A percentile compares a stretch with the other conserved stretches of the same genome.
Conservation (phyloP, 2,329 filamentous ascomycete species). For the Myriosclerotinia scirpicola region DNA sequence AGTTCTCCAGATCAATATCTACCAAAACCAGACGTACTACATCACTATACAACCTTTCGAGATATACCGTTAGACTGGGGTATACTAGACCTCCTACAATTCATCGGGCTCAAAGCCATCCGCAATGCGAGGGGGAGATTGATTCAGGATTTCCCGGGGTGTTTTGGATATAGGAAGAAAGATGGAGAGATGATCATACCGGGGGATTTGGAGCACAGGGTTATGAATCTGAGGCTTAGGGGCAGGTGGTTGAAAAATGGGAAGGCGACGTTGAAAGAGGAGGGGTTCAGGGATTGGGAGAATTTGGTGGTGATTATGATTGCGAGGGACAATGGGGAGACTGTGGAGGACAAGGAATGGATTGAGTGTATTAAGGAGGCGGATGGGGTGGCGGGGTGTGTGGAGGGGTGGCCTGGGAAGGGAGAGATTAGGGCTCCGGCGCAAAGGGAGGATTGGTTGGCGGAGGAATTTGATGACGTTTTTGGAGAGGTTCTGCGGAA, state of each 20-base stretch:
- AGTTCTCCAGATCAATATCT: not conserved
- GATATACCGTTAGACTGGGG: not conserved
- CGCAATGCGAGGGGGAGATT: not conserved
- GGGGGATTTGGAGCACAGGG: not conserved
- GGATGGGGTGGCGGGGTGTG: slow-evolving; percentile 9
- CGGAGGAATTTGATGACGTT: not conserved
- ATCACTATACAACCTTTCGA: not conserved
- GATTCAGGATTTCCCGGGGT: not conserved
- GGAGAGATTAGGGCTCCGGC: not conserved
- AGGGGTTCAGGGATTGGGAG: slow-evolving; percentile 5
- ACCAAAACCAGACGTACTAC: not conserved
- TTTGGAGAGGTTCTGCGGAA: not conserved
- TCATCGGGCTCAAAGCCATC: not conserved
- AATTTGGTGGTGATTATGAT: not conserved
- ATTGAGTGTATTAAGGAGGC: not conserved
- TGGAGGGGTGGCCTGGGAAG: slow-evolving; percentile 9
- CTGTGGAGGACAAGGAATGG: not conserved
- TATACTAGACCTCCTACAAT: not conserved
- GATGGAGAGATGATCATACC: not conserved
- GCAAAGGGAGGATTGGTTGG: not conserved
- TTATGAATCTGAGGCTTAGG: not conserved
- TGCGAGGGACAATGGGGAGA: not conserved
- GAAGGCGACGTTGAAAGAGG: not conserved
- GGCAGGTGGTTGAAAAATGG: not conserved
- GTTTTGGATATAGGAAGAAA: not conserved